Evolutionary conservation across 768 basidiomycete species (phyloP), one percentile per base, ranked within the genome.

Genomic region (Macrolepiota albuminosa): DNA sequence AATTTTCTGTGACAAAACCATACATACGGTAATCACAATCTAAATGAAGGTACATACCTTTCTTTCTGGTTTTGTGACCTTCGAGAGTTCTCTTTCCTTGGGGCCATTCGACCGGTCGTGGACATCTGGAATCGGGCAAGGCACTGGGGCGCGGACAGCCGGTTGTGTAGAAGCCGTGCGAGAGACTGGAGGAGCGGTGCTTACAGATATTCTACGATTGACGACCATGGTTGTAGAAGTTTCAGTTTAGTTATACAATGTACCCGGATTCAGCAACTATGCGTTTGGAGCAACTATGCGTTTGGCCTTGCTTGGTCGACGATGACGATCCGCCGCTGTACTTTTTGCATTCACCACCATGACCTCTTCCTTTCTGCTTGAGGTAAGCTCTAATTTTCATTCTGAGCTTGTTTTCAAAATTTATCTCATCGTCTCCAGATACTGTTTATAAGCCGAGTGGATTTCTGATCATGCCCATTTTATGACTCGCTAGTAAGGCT

Each of bases 341-440:
- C 6, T 50, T 51, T 34, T 31, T 51, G 33, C n/a, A 50, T 29
- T 33, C 16, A 50, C 48, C 36, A 53, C 66, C 54, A 83, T 83
- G 81, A 70, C 78, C 73, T 26, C 70, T 74, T 68, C 88, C 88
- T 1, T 91, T 92, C 73, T 91, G 91, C 73, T 79, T 91, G 61
- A 82, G 89, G 88, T 87, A 72, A 21, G 21, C 21, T 21, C 21
- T 21, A 21, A 21, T 21, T 21, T 21, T 21, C 37, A 29, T 50
- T n/a, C 24, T 33, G 21, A 21, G 42, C 13, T 36, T 14, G 29
- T 29, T 24, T 14, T 29, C 5, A 2, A 29, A 29, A 29, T 7
- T 46, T 26, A 46, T 26, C 14, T 13, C 11, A 26, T 26, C 24
- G 13, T 47, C 14, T 29, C 21, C 58, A 81, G 81, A 77, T 82